These are phyloP conservation scores for Globomyces pollinis-pini DNA, from an alignment of 192 early-diverging fungal species.

Conservation along the genomic window DNA sequence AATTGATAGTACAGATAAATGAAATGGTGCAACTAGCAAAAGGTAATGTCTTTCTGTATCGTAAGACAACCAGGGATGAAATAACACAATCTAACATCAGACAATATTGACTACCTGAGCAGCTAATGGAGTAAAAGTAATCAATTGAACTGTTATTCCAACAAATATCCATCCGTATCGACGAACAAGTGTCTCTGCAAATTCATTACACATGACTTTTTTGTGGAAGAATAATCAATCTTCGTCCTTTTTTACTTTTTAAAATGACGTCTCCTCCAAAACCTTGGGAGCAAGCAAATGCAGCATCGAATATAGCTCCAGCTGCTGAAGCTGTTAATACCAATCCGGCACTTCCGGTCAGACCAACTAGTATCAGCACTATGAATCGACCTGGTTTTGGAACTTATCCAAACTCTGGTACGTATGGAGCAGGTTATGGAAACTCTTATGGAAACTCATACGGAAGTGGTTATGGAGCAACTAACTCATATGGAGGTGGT, in stretches of 20 bases:
- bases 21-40: slow-evolving; percentile 62
- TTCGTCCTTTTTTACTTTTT: too few relatives aligned
- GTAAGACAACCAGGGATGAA: slow-evolving; percentile 35
- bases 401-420: slow-evolving; percentile 16
- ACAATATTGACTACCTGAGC: slow-evolving; percentile 20
- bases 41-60: slow-evolving; percentile 3
- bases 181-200: slow-evolving; percentile 5
- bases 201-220: too few relatives aligned
- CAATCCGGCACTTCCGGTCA: slow-evolving; percentile 14
- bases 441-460: neutral
- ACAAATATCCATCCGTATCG: slow-evolving; percentile 13
- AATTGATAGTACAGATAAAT: slow-evolving; percentile 67
- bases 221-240: too few relatives aligned
- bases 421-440: neutral
- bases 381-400: slow-evolving; percentile 14
- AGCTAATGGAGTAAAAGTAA: neutral
- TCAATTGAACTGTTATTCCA: slow-evolving; percentile 1
- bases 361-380: slow-evolving; percentile 17
- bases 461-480: slow-evolving; percentile 16
- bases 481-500: slow-evolving; percentile 18
- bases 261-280: slow-evolving; percentile 57
- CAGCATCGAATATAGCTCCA: slow-evolving; percentile 22
- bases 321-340: slow-evolving; percentile 4
- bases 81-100: too few relatives aligned
- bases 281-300: slow-evolving; percentile 66